Conservation (phyloP, 345 rosid species). For the Aquilaria sinensis region DNA sequence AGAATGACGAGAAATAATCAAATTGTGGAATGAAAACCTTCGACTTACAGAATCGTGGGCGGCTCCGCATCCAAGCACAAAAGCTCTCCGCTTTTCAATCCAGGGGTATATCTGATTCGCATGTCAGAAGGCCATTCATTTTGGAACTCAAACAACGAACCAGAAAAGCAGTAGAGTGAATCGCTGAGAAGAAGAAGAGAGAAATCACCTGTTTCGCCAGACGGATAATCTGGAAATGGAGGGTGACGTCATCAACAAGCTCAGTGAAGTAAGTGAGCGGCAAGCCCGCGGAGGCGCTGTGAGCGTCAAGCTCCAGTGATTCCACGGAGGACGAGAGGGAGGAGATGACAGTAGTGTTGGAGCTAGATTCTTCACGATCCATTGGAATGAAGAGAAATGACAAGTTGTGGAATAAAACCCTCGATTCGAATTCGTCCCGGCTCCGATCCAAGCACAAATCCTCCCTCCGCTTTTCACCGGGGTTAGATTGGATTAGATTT, state of each 20-base stretch:
- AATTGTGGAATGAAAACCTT: neutral
- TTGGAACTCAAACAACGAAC: neutral
- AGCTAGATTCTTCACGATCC: too few species aligned
- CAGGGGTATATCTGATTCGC: constrained; percentile 63
- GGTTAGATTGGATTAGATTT: too few species aligned
- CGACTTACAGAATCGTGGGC: constrained; percentile 52
- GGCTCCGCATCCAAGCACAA: constrained; percentile 80
- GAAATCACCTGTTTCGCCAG: constrained; percentile 53
- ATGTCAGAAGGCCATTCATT: neutral
- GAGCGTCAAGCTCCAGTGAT: constrained; percentile 10
- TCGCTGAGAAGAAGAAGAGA: too few species aligned
- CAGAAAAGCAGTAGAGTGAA: neutral
- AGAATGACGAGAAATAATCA: neutral
- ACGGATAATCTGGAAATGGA: constrained; percentile 72
- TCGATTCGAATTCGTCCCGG: too few species aligned
- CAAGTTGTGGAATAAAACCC: too few species aligned
- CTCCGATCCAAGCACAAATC: too few species aligned
- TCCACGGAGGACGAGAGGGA: too few species aligned
- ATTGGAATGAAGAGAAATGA: too few species aligned
- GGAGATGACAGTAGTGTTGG: too few species aligned
- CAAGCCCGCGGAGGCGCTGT: constrained; percentile 14
- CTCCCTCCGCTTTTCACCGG: too few species aligned
- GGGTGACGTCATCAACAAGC: constrained; percentile 51
- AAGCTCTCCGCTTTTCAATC: constrained; percentile 73
- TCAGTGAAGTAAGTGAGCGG: constrained; percentile 62